Base-by-base conservation (phyloP, 192 early-diverging fungal genomes). In the Coemansia javaensis region DNA sequence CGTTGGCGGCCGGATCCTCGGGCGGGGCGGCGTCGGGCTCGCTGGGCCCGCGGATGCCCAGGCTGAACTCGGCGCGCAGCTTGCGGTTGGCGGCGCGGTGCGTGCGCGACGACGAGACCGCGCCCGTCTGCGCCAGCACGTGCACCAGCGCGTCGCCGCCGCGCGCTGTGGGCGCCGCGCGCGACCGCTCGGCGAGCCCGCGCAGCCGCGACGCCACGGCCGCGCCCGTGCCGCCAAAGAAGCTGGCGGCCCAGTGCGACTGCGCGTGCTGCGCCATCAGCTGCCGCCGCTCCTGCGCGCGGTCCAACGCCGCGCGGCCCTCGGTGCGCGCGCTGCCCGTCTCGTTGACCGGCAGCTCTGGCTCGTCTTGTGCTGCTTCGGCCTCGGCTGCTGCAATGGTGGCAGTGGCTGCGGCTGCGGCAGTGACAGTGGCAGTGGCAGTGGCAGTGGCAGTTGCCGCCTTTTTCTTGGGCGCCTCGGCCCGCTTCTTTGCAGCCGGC, bases 281-380 rank as follows among this genome's bases (percentile, higher is more conserved):
- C 36, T 90, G 85, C 7, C 73, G 65, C 7, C 77, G 63, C 51
- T 96, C 93, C 49, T 76, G 70, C 15, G 75, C 59, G 3, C 79
- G 73, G 0, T 87, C 72, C 23, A 93, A 84, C 38, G 60, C 46
- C 53, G 86, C 85, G 56, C 82, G 88, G 0, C 86, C 87, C 53
- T 92, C 83, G 1, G 90, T 92, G 41, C 93, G 81, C 6, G 91
- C 93, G 35, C 81, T 79, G 17, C 90, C 92, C 12, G 85, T 83
- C 31, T 63, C 56, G 47, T 89, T 80, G 27, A 62, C 53, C 10
- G 64, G 76, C 15, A 73, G 56, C 15, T 47, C 38, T 5, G 53
- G 59, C 5, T 18, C 18, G 15, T 44, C 50, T 9, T 40, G 22
- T 14, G 12, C 38, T 7, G 5, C 28, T 30, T 30, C 9, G 9